These are phyloP conservation scores for Jaltomata sinuosa DNA, from an alignment of 257 asterid species.

Conservation along the genomic window DNA sequence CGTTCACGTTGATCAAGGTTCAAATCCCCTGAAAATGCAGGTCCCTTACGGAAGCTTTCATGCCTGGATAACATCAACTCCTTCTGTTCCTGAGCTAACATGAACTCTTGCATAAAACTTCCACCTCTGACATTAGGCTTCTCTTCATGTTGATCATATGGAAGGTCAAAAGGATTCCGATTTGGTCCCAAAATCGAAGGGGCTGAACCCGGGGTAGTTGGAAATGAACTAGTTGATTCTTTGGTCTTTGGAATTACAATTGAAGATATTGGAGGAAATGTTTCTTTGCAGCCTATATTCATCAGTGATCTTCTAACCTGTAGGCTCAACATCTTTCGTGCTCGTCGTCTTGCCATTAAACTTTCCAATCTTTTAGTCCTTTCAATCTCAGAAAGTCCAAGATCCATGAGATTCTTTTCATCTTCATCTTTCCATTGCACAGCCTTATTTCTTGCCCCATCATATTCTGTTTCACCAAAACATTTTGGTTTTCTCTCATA, in stretches of 20 bases:
- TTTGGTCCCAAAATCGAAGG: conserved; percentile 62
- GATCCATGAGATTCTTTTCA: conserved; percentile 45
- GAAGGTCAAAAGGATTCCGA: conserved; percentile 82
- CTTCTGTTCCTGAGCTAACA: conserved; percentile 20
- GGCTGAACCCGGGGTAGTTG: conserved; percentile 80
- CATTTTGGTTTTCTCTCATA: background rate
- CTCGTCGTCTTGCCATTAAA: conserved; percentile 77
- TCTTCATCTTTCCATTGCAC: conserved; percentile 34
- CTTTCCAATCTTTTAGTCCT: conserved; percentile 76
- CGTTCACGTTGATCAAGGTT: conserved; percentile 10
- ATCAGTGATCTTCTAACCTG: conserved; percentile 37
- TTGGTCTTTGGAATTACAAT: conserved; percentile 35
- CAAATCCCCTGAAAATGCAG: conserved; percentile 15
- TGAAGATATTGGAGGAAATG: conserved; percentile 21
- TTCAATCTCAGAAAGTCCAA: conserved; percentile 54
- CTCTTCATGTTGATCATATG: conserved; percentile 90
- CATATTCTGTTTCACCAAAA: conserved; percentile 21
- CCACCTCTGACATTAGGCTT: conserved; percentile 78
- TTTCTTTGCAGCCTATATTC: conserved; percentile 30
- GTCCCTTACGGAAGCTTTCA: conserved; percentile 50
- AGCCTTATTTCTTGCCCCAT: conserved; percentile 15
- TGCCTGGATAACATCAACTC: conserved; percentile 50
- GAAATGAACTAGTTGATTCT: background rate
- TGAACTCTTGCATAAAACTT: conserved; percentile 62
- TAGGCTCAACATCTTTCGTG: conserved; percentile 38